A percentile compares a stretch with the other conserved stretches of the same genome.
These are phyloP conservation scores for Sarocladium oryzae DNA, from an alignment of 2,329 filamentous ascomycete genomes.

Conservation along the genomic window DNA sequence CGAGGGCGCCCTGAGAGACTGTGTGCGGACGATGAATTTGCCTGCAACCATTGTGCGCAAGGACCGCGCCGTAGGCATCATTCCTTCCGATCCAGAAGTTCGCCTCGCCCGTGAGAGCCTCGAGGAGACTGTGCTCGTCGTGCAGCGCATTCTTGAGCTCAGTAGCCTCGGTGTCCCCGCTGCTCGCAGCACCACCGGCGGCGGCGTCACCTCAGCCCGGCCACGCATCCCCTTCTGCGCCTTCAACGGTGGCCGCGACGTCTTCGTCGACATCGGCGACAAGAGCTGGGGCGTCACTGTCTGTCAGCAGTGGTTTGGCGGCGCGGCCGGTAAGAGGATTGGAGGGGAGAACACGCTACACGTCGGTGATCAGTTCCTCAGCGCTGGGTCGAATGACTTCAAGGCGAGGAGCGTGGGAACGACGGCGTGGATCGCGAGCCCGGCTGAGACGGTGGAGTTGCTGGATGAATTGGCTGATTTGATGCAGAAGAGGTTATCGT, in stretches of 20 bases:
- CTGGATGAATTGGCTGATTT: constrained; percentile 72
- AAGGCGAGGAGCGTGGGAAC: constrained; percentile 88
- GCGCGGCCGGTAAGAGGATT: constrained; percentile 38
- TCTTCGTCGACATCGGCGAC: constrained; percentile 98
- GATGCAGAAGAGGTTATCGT: constrained; percentile 23
- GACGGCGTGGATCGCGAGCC: constrained; percentile 94
- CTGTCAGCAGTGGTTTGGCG: constrained; percentile 83
- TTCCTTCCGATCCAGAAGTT: constrained; percentile 51
- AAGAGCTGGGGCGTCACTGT: constrained; percentile 93
- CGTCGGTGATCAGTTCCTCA: constrained; percentile 94
- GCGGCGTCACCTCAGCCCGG: constrained; percentile 17
- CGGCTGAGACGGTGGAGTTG: constrained; percentile 80
- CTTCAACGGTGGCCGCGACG: constrained; percentile 95
- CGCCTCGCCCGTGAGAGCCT: constrained; percentile 81
- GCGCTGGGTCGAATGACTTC: constrained; percentile 93
- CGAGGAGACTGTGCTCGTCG: constrained; percentile 91
- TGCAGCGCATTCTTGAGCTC: constrained; percentile 89
- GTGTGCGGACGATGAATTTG: constrained; percentile 70
- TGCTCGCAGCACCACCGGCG: constrained; percentile 20
- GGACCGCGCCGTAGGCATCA: constrained; percentile 76
- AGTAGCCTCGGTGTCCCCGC: constrained; percentile 32
- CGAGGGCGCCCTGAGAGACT: constrained; percentile 76
- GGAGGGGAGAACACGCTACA: constrained; percentile 76
- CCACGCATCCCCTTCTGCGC: constrained; percentile 78
- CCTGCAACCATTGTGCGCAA: constrained; percentile 80